A percentile compares a stretch with the other conserved stretches of the same genome.
Conservation (phyloP, 305 asterid genomes). For the Nicotiana rustica region DNA sequence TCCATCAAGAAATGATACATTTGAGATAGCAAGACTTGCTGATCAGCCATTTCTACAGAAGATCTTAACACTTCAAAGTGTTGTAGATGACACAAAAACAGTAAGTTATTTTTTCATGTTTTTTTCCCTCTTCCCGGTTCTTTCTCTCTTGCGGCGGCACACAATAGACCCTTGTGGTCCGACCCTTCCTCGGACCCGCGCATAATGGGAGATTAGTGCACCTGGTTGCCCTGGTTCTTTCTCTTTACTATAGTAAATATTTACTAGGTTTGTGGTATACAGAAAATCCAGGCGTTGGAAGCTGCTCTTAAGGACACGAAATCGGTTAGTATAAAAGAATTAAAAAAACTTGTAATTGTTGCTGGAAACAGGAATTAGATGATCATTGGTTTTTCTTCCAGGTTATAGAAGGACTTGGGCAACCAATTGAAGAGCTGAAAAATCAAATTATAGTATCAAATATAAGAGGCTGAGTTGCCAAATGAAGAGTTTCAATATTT, state of each 20-base stretch:
- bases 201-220: too few relatives aligned
- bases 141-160: not conserved
- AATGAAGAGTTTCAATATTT: conserved; percentile 23
- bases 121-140: not conserved
- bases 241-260: not conserved
- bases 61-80: conserved; percentile 55
- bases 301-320: conserved; percentile 59
- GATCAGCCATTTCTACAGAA: conserved; percentile 42
- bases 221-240: not conserved
- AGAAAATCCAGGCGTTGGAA: conserved; percentile 68
- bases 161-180: too few relatives aligned
- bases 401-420: conserved; percentile 62
- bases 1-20: conserved; percentile 24
- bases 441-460: conserved; percentile 36
- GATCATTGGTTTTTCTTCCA: conserved; percentile 31
- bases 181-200: too few relatives aligned
- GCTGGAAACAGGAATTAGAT: not conserved
- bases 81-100: conserved; percentile 49
- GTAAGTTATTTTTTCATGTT: conserved; percentile 39
- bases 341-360: not conserved
- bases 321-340: conserved; percentile 49
- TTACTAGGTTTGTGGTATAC: conserved; percentile 13
- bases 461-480: not conserved
- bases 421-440: conserved; percentile 59
- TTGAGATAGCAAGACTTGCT: not conserved